Base-by-base conservation (phyloP, 306 rosid species). In the Prunus mira region DNA sequence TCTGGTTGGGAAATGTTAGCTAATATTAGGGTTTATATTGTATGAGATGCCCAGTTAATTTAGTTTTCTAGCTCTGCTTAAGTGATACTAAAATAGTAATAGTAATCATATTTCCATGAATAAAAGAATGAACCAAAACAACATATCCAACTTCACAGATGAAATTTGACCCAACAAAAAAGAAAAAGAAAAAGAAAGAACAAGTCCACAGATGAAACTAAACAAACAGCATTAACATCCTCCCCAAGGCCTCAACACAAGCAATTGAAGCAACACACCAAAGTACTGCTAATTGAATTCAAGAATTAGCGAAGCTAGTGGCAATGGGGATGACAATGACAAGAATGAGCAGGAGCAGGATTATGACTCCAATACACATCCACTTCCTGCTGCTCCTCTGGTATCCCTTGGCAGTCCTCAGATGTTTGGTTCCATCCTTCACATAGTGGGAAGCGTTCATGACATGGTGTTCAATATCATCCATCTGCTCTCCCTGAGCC, bases 401-500 rank as follows among this genome's bases (percentile, higher is more conserved):
- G 71, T 87, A 86, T 14, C 75, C 52, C 72, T 86, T 87, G 0
- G 98, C 98, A 34, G 76, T 70, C 3, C 77, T 82, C 46, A 93
- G 85, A 24, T 81, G 80, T 84, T 84, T 93, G 3, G 84, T 87
- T 1, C 92, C 98, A 83, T 87, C 98, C 58, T 78, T 89, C 1
- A 93, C 97, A 79, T 91, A 93, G 5, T 88, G 87, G 0, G 91
- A 78, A 62, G 98, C 87, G 78, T 88, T 89, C 47, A 93, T 47
- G 5, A 93, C 97, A 47, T 93, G 97, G 45, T 91, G 98, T 38
- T 93, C 97, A 57, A 93, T 93, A 54, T 93, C 91, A 65, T 93
- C 97, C 96, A 93, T 91, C 71, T 93, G 84, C 80, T 91, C 98
- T 12, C 97, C 98, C 34, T 93, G 98, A 2, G 93, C 93, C 67